These are phyloP conservation scores for Piper betle DNA, from an alignment of 164 flowering plant genomes.

Conservation along the genomic window DNA sequence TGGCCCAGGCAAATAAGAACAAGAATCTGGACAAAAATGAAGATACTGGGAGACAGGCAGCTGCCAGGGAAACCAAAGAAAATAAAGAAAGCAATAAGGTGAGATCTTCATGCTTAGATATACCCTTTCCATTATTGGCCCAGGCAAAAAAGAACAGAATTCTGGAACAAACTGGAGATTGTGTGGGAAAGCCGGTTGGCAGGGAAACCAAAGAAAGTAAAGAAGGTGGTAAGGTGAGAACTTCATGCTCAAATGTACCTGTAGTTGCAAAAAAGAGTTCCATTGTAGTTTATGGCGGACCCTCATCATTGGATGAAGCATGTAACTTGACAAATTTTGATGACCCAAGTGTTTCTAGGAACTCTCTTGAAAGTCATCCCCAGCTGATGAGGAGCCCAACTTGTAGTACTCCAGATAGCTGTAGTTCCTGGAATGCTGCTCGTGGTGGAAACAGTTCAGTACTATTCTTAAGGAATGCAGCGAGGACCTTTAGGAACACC, in stretches of 20 bases:
- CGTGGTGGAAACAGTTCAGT: background rate
- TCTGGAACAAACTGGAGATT: background rate
- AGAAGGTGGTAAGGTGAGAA: background rate
- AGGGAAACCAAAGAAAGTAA: background rate
- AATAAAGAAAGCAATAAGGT: background rate
- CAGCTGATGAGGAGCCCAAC: background rate
- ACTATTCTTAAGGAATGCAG: background rate
- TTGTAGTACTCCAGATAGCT: background rate
- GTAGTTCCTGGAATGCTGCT: background rate
- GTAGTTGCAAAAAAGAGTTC: background rate
- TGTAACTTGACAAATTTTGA: background rate
- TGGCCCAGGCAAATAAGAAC: background rate
- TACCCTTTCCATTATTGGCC: background rate
- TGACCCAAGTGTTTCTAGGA: background rate
- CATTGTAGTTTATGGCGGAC: background rate
- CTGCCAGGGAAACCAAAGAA: background rate
- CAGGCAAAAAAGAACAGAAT: background rate
- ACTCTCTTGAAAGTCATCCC: background rate
- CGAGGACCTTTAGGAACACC: background rate
- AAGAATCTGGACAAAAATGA: background rate
- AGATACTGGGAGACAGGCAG: background rate
- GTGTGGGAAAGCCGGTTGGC: background rate
- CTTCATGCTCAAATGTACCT: background rate
- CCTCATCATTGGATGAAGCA: background rate
- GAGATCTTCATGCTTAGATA: background rate